Percentiles rank a stretch among this genome's conserved stretches.
These are phyloP conservation scores for Trichocladium uniseriatum DNA, from an alignment of 495 filamentous ascomycete genomes.

Conservation along the genomic window DNA sequence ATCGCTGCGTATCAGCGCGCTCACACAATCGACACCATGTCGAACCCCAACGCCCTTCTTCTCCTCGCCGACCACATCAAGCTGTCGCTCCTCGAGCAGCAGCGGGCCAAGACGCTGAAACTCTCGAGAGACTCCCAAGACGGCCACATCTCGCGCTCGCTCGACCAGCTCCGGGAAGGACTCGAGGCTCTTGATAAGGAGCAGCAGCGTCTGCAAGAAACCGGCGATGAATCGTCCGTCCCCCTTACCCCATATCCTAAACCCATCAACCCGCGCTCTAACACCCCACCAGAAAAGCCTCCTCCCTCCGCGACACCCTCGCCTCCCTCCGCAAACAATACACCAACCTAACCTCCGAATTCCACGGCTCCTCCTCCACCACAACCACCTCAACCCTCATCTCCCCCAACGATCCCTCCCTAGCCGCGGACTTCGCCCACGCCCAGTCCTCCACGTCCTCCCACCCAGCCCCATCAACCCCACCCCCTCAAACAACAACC, in stretches of 20 bases:
- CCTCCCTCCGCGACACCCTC: constrained; percentile 39
- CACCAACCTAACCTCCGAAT: constrained; percentile 48
- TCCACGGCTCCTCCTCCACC: constrained; percentile 49
- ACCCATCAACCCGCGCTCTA: neutral
- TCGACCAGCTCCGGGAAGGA: constrained; percentile 77
- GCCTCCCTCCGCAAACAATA: constrained; percentile 49
- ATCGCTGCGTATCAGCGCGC: neutral
- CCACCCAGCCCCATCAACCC: constrained; percentile 29
- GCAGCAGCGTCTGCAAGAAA: constrained; percentile 48
- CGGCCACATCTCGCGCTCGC: constrained; percentile 78
- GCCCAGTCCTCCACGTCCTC: constrained; percentile 35
- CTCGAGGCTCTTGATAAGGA: constrained; percentile 67
- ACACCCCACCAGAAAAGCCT: constrained; percentile 34
- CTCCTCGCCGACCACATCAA: constrained; percentile 74
- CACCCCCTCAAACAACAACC: constrained; percentile 28
- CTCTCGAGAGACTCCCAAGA: constrained; percentile 73
- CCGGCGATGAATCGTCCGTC: constrained; percentile 46
- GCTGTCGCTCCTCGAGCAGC: constrained; percentile 72
- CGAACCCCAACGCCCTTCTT: constrained; percentile 55
- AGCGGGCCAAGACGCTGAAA: constrained; percentile 80
- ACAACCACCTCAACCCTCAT: constrained; percentile 42
- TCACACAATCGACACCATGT: constrained; percentile 28
- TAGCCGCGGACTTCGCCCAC: constrained; percentile 57
- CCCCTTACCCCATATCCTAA: too few relatives aligned
- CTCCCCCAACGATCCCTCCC: constrained; percentile 57